Conservation (phyloP, 1,139 yeast genomes). For the Nakaseomyces sp. region DNA sequence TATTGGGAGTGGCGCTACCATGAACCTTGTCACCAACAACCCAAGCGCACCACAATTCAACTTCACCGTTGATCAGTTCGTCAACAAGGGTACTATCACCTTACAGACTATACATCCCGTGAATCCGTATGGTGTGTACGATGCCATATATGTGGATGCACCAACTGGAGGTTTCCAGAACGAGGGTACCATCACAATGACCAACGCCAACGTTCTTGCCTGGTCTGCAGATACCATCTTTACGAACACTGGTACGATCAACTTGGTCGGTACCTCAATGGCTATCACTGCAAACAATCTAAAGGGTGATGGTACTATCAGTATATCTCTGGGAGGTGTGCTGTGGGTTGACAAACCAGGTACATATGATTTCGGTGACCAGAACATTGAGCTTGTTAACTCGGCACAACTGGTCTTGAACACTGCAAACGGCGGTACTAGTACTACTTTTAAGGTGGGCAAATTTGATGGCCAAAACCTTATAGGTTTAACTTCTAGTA, state of each 20-base stretch:
- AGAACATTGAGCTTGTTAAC: not conserved
- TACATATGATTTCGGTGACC: not conserved
- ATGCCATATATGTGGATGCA: not conserved
- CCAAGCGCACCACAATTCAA: not conserved
- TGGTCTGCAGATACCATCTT: too few relatives aligned
- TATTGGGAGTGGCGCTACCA: not conserved
- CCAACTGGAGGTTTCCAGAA: not conserved
- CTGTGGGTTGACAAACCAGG: not conserved
- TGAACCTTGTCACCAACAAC: not conserved
- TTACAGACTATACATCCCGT: not conserved
- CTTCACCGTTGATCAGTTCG: not conserved
- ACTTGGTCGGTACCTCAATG: not conserved
- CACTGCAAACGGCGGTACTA: not conserved
- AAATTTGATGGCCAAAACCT: not conserved
- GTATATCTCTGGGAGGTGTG: not conserved
- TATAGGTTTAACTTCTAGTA: too few relatives aligned
- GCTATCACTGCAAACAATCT: not conserved
- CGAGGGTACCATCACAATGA: too few relatives aligned
- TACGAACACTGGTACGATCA: too few relatives aligned
- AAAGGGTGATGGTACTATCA: not conserved
- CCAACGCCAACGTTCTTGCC: too few relatives aligned
- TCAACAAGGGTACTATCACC: not conserved
- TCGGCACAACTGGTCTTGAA: not conserved
- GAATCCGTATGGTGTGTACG: not conserved
- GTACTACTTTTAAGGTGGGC: not conserved